Conservation (phyloP, 176 grass and related monocot genomes). For the Leersia perrieri region DNA sequence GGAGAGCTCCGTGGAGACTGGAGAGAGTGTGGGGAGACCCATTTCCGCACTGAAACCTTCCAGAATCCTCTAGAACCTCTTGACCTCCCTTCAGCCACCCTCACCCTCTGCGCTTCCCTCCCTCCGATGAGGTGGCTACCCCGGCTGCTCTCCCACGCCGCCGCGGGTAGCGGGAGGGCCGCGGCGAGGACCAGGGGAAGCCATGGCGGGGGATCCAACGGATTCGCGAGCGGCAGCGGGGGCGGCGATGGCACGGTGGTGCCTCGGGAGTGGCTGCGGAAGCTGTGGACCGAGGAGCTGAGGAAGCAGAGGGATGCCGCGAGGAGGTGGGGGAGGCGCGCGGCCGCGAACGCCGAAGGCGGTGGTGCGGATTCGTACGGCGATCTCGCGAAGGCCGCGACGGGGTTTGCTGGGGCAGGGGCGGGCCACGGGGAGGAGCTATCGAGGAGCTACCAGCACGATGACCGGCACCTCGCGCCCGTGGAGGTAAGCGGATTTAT, state of each 20-base stretch:
- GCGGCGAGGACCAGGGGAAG: background rate
- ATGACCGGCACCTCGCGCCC: background rate
- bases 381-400: conserved; percentile 14
- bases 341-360: background rate
- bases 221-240: conserved; percentile 31
- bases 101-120: background rate
- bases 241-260: conserved; percentile 6
- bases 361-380: background rate
- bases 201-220: conserved; percentile 25
- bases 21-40: background rate
- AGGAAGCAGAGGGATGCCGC: conserved; percentile 30
- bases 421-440: background rate
- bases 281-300: conserved; percentile 48
- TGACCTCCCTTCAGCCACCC: background rate
- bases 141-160: conserved; percentile 31
- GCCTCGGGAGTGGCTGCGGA: conserved; percentile 46
- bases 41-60: background rate
- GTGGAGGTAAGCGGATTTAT: conserved; percentile 31
- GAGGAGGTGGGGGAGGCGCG: background rate
- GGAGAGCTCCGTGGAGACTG: no score
- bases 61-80: conserved; percentile 24
- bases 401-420: background rate
- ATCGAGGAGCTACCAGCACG: conserved; percentile 19
- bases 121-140: conserved; percentile 42
- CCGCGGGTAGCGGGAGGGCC: conserved; percentile 18